Conservation (phyloP, 2,329 filamentous ascomycete genomes). For the Fusarium sp. region DNA sequence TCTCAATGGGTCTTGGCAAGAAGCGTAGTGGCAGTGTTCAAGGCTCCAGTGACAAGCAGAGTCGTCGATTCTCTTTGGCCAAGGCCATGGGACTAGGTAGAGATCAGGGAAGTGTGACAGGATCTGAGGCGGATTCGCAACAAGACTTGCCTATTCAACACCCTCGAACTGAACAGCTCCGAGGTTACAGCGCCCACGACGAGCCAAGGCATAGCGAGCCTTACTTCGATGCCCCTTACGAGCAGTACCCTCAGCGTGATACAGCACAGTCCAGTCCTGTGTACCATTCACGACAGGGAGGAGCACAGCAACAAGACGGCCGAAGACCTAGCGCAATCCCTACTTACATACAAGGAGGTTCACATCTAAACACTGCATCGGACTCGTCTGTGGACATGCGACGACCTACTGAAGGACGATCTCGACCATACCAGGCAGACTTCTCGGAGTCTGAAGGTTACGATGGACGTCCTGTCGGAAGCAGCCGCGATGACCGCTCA, state of each 20-base stretch:
- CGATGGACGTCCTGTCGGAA: constrained; percentile 56
- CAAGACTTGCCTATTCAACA: constrained; percentile 67
- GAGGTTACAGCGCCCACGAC: constrained; percentile 53
- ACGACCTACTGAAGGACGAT: constrained; percentile 55
- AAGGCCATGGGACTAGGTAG: constrained; percentile 73
- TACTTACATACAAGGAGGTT: constrained; percentile 59
- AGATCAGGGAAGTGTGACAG: constrained; percentile 62
- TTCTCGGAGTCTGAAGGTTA: constrained; percentile 59
- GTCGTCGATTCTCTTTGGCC: constrained; percentile 77
- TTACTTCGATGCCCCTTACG: constrained; percentile 57
- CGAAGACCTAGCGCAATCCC: constrained; percentile 60
- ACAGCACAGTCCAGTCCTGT: constrained; percentile 52
- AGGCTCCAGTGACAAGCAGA: constrained; percentile 67
- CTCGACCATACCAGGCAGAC: constrained; percentile 60
- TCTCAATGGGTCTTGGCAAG: constrained; percentile 76
- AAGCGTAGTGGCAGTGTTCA: constrained; percentile 78
- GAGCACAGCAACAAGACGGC: constrained; percentile 57
- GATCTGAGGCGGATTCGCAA: constrained; percentile 64
- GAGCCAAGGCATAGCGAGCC: constrained; percentile 54
- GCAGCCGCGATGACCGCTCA: constrained; percentile 57
- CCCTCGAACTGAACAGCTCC: constrained; percentile 47
- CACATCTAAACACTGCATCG: constrained; percentile 64
- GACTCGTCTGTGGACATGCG: constrained; percentile 66
- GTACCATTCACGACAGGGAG: constrained; percentile 59
- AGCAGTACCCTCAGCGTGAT: constrained; percentile 54